Conservation (phyloP, 2,329 filamentous ascomycete species). For the Neofusicoccum parvum region DNA sequence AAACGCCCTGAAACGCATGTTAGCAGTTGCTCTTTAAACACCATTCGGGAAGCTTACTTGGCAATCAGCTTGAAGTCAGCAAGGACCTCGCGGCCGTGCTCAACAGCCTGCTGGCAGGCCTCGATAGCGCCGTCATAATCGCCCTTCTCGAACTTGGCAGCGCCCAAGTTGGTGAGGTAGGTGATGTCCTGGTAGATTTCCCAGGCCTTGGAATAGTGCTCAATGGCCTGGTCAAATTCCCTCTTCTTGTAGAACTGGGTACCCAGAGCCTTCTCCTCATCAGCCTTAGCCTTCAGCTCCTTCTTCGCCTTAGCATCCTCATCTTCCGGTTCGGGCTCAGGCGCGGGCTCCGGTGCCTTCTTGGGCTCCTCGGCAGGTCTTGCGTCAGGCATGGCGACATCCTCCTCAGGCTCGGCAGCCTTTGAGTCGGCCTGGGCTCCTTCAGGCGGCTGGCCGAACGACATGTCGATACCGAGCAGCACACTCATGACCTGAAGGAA, state of each 20-base stretch:
- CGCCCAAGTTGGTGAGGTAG: slow-evolving; percentile 94
- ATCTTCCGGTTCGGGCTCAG: slow-evolving; percentile 69
- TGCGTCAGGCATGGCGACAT: slow-evolving; percentile 78
- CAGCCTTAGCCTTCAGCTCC: slow-evolving; percentile 88
- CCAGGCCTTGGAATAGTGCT: slow-evolving; percentile 95
- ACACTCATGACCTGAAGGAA: slow-evolving; percentile 95
- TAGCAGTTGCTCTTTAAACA: background rate
- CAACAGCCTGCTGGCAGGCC: slow-evolving; percentile 81
- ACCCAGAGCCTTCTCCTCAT: slow-evolving; percentile 91
- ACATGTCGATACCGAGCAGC: slow-evolving; percentile 90
- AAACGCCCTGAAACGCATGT: slow-evolving; percentile 61
- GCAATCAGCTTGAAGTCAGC: slow-evolving; percentile 98
- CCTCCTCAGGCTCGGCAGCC: slow-evolving; percentile 63
- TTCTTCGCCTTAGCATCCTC: slow-evolving; percentile 83
- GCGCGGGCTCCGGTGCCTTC: slow-evolving; percentile 61
- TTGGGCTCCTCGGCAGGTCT: slow-evolving; percentile 52
- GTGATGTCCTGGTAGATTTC: slow-evolving; percentile 94
- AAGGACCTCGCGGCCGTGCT: slow-evolving; percentile 84
- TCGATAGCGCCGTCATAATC: slow-evolving; percentile 88
- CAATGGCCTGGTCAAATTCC: slow-evolving; percentile 91
- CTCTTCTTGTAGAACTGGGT: slow-evolving; percentile 98
- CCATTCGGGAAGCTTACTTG: slow-evolving; percentile 60
- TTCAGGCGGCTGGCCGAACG: slow-evolving; percentile 60
- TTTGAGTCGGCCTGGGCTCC: slow-evolving; percentile 41
- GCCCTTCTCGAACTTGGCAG: slow-evolving; percentile 93